A percentile compares a stretch with the other conserved stretches of the same genome.
phyloP scores from a whole-genome alignment of 2,329 filamentous ascomycete genomes.

The Xylaria hypoxylon region DNA sequence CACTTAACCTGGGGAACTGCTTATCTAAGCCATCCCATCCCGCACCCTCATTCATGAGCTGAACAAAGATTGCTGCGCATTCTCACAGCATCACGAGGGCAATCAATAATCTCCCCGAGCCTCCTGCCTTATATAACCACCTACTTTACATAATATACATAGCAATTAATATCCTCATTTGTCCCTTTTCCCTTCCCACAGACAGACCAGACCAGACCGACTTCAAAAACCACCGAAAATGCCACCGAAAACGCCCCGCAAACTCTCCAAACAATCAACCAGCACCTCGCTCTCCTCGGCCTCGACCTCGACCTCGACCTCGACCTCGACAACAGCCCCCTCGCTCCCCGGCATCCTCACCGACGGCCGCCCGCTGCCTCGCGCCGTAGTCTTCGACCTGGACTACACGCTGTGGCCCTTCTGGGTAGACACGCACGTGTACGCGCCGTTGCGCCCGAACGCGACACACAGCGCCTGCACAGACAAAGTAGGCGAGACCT shows the following conservation, averaged over 20 bases:
- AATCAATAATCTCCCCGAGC: too few species aligned
- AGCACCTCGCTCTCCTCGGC: conserved; percentile 42
- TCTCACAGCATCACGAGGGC: too few species aligned
- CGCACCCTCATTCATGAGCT: too few species aligned
- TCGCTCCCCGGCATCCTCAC: conserved; percentile 58
- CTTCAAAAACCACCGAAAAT: too few species aligned
- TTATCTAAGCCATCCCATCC: too few species aligned
- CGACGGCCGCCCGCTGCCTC: conserved; percentile 77
- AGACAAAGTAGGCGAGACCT: conserved; percentile 73
- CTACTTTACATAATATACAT: too few species aligned
- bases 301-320: conserved; percentile 43
- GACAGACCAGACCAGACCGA: too few species aligned
- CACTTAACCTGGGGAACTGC: too few species aligned
- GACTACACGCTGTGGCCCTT: conserved; percentile 99
- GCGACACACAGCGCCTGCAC: conserved; percentile 56
- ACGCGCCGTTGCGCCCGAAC: conserved; percentile 72
- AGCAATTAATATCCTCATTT: background rate
- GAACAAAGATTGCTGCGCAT: too few species aligned
- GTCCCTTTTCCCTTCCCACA: background rate
- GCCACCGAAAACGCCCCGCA: conserved; percentile 36
- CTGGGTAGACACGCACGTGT: conserved; percentile 95
- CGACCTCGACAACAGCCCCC: conserved; percentile 41
- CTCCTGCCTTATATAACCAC: too few species aligned
- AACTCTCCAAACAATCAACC: conserved; percentile 49
- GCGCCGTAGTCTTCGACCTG: conserved; percentile 90